Evolutionary conservation across 352 stramenopile genomes (phyloP).

Genomic region (Stephanocyclus meneghinianus): DNA sequence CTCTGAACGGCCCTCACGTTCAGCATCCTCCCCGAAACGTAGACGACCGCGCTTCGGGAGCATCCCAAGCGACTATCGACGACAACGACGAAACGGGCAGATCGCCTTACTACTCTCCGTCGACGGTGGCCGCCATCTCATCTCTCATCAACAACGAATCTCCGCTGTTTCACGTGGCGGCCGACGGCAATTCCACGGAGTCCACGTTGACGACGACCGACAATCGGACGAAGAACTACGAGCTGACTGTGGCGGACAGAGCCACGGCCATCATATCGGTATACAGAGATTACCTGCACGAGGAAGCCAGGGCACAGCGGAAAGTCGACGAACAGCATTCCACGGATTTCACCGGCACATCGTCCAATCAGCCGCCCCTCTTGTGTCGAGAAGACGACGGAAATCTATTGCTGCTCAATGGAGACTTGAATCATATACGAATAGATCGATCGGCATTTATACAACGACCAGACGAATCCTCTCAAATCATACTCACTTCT

Average conservation of each 20-base stretch:
- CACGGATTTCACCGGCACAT: neutral
- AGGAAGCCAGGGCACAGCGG: neutral
- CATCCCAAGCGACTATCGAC: too few relatives aligned
- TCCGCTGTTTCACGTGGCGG: neutral
- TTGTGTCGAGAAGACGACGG: conserved; percentile 1
- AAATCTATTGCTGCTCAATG: neutral
- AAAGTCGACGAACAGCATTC: neutral
- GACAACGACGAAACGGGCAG: neutral
- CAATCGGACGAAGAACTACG: neutral
- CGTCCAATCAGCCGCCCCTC: neutral
- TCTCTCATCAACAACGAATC: neutral
- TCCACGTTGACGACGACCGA: conserved; percentile 1
- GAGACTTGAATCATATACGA: conserved; percentile 10
- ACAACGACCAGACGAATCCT: neutral
- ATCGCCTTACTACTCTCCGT: neutral
- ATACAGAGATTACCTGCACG: conserved; percentile 9
- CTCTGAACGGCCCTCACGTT: too few relatives aligned
- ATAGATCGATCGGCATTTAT: neutral
- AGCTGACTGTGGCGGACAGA: neutral
- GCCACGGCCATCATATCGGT: conserved; percentile 8
- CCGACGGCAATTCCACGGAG: neutral
- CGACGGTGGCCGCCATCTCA: conserved; percentile 2
- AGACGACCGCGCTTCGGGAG: too few relatives aligned
- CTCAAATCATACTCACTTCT: neutral
- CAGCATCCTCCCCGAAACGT: too few relatives aligned